Evolutionary conservation across 305 asterid species (phyloP).

Genomic region (Solanum chacoense): DNA sequence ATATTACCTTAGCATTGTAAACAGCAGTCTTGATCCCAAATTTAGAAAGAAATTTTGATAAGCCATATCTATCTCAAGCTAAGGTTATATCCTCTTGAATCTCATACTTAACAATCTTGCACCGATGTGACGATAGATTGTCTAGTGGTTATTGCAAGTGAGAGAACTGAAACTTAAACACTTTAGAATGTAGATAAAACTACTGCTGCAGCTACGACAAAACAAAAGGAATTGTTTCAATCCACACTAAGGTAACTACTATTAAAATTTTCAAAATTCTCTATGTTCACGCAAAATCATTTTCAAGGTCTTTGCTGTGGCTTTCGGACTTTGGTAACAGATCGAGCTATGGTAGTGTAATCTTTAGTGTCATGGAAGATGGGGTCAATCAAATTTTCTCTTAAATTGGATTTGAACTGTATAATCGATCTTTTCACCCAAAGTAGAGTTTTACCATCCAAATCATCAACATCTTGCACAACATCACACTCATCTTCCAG

Average conservation of each 20-base stretch:
- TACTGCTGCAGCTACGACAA: neutral
- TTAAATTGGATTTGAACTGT: neutral
- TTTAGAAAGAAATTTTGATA: no score
- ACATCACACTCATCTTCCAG: conserved; percentile 61
- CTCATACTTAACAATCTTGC: neutral
- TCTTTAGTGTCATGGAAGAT: neutral
- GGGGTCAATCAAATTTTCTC: neutral
- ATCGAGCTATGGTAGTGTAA: neutral
- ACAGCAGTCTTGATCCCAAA: conserved; percentile 60
- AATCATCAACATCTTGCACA: neutral
- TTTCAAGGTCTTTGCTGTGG: neutral
- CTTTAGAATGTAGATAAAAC: neutral
- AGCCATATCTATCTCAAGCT: neutral
- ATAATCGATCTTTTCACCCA: neutral
- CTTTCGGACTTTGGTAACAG: neutral
- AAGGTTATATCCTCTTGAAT: neutral
- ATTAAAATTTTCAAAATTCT: neutral
- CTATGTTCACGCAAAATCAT: neutral
- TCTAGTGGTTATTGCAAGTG: neutral
- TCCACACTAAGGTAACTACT: neutral
- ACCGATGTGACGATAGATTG: neutral
- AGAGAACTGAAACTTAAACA: neutral
- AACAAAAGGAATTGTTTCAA: neutral
- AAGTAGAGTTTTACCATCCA: conserved; percentile 35
- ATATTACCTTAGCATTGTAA: conserved; percentile 59